phyloP scores from a whole-genome alignment of 257 asterid genomes.

The Cynanchum wilfordii region DNA sequence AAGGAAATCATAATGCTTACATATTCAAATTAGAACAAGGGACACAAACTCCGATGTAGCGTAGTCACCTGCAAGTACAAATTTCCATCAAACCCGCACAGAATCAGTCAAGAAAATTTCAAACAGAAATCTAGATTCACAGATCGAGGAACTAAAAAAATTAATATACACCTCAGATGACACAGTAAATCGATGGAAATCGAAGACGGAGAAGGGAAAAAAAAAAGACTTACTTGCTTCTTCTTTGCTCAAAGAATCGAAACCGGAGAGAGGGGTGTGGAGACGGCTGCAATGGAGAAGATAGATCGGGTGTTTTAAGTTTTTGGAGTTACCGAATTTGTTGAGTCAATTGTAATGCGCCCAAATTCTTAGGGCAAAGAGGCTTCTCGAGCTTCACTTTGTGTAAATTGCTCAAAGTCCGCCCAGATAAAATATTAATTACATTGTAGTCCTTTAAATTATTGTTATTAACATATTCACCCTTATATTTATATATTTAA shows the following conservation, averaged over 20 bases:
- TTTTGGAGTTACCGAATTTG: background rate
- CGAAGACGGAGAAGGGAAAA: too few species aligned
- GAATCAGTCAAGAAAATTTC: background rate
- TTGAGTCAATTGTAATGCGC: background rate
- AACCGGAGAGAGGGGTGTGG: background rate
- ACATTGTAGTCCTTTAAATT: background rate
- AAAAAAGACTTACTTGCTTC: background rate
- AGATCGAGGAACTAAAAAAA: background rate
- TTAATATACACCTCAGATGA: background rate
- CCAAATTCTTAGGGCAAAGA: background rate
- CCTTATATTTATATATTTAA: too few species aligned
- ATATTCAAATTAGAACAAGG: slow-evolving; percentile 16
- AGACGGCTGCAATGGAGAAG: slow-evolving; percentile 4
- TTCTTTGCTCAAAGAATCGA: background rate
- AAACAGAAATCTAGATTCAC: background rate
- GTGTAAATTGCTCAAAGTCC: background rate
- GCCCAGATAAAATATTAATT: background rate
- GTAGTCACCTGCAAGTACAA: slow-evolving; percentile 12
- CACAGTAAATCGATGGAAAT: background rate
- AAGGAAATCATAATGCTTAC: slow-evolving; percentile 16
- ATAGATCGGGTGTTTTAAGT: background rate
- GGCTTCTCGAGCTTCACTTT: background rate
- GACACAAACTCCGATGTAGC: slow-evolving; percentile 11
- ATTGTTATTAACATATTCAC: background rate
- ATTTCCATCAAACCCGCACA: background rate